Conservation (phyloP, 805 yeast genomes). For the Jamesozyma lodderae region DNA sequence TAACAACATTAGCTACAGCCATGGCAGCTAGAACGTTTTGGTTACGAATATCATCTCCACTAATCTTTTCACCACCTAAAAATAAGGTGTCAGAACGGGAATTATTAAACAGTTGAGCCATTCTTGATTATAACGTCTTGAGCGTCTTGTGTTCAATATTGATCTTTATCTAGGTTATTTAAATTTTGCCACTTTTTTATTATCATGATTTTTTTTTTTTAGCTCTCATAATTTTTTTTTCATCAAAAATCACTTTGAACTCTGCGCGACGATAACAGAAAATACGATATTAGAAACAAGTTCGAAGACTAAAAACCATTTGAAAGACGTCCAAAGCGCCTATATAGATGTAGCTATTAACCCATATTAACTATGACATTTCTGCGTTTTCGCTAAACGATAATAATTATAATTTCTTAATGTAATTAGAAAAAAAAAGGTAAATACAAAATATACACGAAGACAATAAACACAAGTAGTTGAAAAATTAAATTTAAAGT, state of each 20-base stretch:
- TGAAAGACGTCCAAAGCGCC: too few relatives aligned
- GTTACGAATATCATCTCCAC: slow-evolving; percentile 93
- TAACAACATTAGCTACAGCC: slow-evolving; percentile 70
- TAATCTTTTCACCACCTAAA: slow-evolving; percentile 89
- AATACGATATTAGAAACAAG: too few relatives aligned
- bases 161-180: not conserved
- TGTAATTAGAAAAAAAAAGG: not conserved
- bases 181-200: slow-evolving; percentile 1
- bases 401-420: too few relatives aligned
- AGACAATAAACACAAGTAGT: not conserved
- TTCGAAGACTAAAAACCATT: too few relatives aligned
- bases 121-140: slow-evolving; percentile 12
- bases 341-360: too few relatives aligned
- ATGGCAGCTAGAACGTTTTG: slow-evolving; percentile 93
- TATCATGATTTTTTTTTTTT: not conserved
- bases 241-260: too few relatives aligned
- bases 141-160: not conserved
- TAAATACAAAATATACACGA: not conserved
- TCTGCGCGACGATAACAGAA: too few relatives aligned
- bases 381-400: not conserved
- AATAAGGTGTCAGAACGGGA: slow-evolving; percentile 89
- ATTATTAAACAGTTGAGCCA: slow-evolving; percentile 61
- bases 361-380: too few relatives aligned
- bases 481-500: not conserved
- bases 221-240: not conserved